Percentiles rank a stretch among this genome's conserved stretches.
phyloP scores from a whole-genome alignment of 1,139 yeast species.

The Yamadazyma conglobata region DNA sequence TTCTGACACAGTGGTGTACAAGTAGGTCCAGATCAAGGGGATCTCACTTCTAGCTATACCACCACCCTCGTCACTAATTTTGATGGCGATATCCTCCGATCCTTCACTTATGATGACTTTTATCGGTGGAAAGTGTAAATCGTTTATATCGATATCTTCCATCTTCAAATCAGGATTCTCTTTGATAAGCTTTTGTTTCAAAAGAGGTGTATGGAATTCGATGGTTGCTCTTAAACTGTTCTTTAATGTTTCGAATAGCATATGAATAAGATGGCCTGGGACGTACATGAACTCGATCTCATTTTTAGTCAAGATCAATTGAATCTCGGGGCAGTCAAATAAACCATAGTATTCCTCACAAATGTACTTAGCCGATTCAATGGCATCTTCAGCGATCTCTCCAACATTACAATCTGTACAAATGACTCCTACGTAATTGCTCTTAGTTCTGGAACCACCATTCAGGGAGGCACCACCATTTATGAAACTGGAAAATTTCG shows the following conservation, averaged over 20 bases:
- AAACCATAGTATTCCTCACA: conserved; percentile 87
- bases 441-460: conserved; percentile 20
- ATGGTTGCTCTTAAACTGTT: conserved; percentile 84
- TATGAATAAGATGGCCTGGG: conserved; percentile 85
- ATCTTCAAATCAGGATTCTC: conserved; percentile 41
- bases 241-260: conserved; percentile 82
- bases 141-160: conserved; percentile 54
- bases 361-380: conserved; percentile 80
- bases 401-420: conserved; percentile 77
- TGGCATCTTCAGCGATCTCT: conserved; percentile 79
- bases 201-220: conserved; percentile 57
- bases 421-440: conserved; percentile 75
- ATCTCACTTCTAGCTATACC: conserved; percentile 85
- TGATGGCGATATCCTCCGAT: conserved; percentile 87
- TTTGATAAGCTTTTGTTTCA: conserved; percentile 35
- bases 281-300: conserved; percentile 77
- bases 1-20: conserved; percentile 81
- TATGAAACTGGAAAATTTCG: conserved; percentile 32
- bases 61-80: conserved; percentile 91
- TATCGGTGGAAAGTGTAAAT: conserved; percentile 74
- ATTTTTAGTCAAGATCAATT: conserved; percentile 67
- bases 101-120: conserved; percentile 91
- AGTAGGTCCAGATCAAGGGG: conserved; percentile 86
- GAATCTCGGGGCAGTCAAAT: conserved; percentile 78
- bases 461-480: conserved; percentile 22